Conservation (phyloP, 495 filamentous ascomycete genomes). For the Lophium mytilinum region DNA sequence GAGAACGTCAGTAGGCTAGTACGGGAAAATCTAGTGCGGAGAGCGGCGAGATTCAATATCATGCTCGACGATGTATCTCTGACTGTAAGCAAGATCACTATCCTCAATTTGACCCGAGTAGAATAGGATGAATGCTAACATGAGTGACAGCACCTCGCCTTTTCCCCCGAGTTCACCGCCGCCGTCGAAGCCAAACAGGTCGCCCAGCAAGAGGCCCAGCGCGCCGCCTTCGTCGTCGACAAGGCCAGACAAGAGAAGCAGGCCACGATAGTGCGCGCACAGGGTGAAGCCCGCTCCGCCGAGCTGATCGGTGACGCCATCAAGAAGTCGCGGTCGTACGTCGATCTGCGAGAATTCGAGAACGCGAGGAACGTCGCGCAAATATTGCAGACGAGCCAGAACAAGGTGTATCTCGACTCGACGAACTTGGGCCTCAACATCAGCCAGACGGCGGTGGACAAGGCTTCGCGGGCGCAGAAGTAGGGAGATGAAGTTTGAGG, state of each 20-base stretch:
- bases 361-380: slow-evolving; percentile 81
- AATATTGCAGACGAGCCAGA: slow-evolving; percentile 78
- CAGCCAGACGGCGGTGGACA: slow-evolving; percentile 46
- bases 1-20: slow-evolving; percentile 91
- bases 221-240: slow-evolving; percentile 95
- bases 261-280: slow-evolving; percentile 93
- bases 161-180: slow-evolving; percentile 98
- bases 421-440: slow-evolving; percentile 90
- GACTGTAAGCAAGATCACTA: slow-evolving; percentile 53
- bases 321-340: slow-evolving; percentile 96
- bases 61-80: slow-evolving; percentile 93
- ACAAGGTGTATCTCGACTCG: slow-evolving; percentile 88
- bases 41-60: slow-evolving; percentile 95
- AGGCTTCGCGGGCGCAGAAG: slow-evolving; percentile 24
- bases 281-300: slow-evolving; percentile 97
- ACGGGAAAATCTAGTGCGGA: slow-evolving; percentile 80
- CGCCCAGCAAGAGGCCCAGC: slow-evolving; percentile 95
- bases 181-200: slow-evolving; percentile 99
- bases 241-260: slow-evolving; percentile 99
- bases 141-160: slow-evolving; percentile 73
- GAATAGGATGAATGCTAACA: slow-evolving; percentile 18
- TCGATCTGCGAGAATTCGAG: slow-evolving; percentile 95
- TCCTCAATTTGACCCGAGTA: slow-evolving; percentile 8
- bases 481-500: neutral
- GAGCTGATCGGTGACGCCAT: slow-evolving; percentile 98